phyloP scores from a whole-genome alignment of 768 basidiomycete species.

The Trametes cubensis region DNA sequence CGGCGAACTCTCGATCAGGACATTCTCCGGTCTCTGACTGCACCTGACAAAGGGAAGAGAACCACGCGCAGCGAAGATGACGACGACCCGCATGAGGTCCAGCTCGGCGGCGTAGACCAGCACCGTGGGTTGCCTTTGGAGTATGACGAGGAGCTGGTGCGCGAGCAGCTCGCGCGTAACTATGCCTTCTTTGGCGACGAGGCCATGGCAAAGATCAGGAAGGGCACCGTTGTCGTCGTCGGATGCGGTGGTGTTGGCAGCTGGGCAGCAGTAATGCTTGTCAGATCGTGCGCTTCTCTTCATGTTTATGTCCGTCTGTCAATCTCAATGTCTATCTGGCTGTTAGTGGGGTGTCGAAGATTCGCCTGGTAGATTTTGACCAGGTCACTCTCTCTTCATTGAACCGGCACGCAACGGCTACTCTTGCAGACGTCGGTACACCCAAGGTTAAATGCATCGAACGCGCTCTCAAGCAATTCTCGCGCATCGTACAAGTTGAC shows the following conservation, averaged over 20 bases:
- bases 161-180: constrained; percentile 90
- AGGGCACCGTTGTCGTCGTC: constrained; percentile 79
- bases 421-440: constrained; percentile 87
- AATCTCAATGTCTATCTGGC: not conserved
- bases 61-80: constrained; percentile 1
- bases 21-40: constrained; percentile 52
- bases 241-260: constrained; percentile 98
- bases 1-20: constrained; percentile 62
- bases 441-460: constrained; percentile 87
- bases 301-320: not conserved
- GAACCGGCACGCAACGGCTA: constrained; percentile 92
- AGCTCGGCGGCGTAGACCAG: not conserved
- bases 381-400: constrained; percentile 93
- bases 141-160: constrained; percentile 81
- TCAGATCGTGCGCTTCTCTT: constrained; percentile 69
- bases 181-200: constrained; percentile 94
- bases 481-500: constrained; percentile 89
- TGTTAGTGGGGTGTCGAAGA: constrained; percentile 68
- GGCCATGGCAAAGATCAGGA: constrained; percentile 76
- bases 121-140: constrained; percentile 22
- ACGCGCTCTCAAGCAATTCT: constrained; percentile 66
- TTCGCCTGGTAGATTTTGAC: constrained; percentile 93
- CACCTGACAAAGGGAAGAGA: constrained; percentile 10
- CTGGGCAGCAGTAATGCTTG: constrained; percentile 94
- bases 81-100: constrained; percentile 11